A percentile compares a stretch with the other conserved stretches of the same genome.
Conservation (phyloP, 257 asterid species). For the Knoxia roxburghii region DNA sequence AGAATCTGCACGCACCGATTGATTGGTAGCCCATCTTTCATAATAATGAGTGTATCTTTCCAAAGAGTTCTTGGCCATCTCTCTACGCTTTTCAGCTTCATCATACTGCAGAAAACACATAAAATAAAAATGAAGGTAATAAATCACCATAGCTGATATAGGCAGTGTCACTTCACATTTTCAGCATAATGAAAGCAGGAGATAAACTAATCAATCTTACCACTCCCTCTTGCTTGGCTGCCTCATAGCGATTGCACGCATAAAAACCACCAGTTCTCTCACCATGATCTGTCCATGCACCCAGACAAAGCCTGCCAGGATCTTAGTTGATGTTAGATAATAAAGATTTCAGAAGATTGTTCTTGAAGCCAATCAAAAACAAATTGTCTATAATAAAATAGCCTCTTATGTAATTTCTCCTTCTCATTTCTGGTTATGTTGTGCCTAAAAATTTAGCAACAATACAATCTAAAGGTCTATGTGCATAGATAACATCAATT, state of each 20-base stretch:
- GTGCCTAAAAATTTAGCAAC: not conserved
- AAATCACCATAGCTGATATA: not conserved
- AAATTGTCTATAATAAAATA: not conserved
- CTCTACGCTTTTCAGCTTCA: constrained; percentile 90
- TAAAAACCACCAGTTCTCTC: constrained; percentile 98
- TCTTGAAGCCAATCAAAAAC: not conserved
- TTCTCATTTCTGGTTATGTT: not conserved
- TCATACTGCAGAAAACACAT: constrained; percentile 52
- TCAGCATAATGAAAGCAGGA: not conserved
- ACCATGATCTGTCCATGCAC: constrained; percentile 96
- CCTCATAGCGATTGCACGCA: constrained; percentile 95
- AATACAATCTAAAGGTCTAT: not conserved
- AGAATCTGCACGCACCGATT: constrained; percentile 50
- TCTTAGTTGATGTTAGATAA: constrained; percentile 7
- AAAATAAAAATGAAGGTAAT: constrained; percentile 7
- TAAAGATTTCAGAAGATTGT: not conserved
- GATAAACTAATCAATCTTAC: constrained; percentile 39
- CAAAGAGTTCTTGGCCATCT: constrained; percentile 95
- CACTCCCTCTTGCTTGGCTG: constrained; percentile 95
- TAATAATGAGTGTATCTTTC: constrained; percentile 96
- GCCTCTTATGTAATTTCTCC: not conserved
- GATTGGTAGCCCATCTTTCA: constrained; percentile 99
- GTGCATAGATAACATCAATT: not conserved
- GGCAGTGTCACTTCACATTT: not conserved
- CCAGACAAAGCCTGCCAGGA: constrained; percentile 85